Conservation (phyloP, 768 basidiomycete genomes). For the Boletus coccyginus region DNA sequence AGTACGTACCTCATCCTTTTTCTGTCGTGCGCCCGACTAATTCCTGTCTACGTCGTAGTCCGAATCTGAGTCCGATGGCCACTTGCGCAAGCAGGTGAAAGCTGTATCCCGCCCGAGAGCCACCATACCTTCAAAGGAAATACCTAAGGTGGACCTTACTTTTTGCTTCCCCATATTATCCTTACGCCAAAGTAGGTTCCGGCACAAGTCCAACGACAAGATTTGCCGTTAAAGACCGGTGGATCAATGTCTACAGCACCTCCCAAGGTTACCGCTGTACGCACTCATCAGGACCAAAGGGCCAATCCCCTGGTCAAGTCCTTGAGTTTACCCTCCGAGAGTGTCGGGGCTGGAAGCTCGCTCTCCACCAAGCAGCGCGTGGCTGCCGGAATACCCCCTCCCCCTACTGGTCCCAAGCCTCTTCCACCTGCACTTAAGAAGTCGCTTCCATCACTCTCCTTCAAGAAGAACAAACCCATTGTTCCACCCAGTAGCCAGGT, state of each 20-base stretch:
- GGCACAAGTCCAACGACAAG: constrained; percentile 8
- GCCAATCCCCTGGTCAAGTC: constrained; percentile 33
- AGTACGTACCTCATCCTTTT: constrained; percentile 9
- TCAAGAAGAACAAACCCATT: constrained; percentile 41
- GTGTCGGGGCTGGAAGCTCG: constrained; percentile 32
- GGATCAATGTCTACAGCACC: constrained; percentile 5
- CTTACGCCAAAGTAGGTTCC: constrained; percentile 5
- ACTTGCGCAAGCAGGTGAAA: neutral
- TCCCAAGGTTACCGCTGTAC: constrained; percentile 13
- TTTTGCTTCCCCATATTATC: neutral
- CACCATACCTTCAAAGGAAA: neutral
- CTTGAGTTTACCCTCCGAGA: constrained; percentile 22
- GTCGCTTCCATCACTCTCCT: constrained; percentile 34
- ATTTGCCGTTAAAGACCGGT: neutral
- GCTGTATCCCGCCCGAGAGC: constrained; percentile 1
- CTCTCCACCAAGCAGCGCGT: constrained; percentile 53
- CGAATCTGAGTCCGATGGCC: constrained; percentile 10
- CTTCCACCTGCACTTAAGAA: constrained; percentile 22
- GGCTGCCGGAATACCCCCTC: constrained; percentile 38
- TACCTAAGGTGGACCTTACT: constrained; percentile 11
- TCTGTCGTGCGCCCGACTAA: neutral
- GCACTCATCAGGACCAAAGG: constrained; percentile 33
- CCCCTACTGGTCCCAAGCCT: constrained; percentile 35
- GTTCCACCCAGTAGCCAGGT: constrained; percentile 3
- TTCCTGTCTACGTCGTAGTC: constrained; percentile 11